These are phyloP conservation scores for Beauveria scarabaeidicola DNA, from an alignment of 2,329 filamentous ascomycete genomes.

Conservation along the genomic window DNA sequence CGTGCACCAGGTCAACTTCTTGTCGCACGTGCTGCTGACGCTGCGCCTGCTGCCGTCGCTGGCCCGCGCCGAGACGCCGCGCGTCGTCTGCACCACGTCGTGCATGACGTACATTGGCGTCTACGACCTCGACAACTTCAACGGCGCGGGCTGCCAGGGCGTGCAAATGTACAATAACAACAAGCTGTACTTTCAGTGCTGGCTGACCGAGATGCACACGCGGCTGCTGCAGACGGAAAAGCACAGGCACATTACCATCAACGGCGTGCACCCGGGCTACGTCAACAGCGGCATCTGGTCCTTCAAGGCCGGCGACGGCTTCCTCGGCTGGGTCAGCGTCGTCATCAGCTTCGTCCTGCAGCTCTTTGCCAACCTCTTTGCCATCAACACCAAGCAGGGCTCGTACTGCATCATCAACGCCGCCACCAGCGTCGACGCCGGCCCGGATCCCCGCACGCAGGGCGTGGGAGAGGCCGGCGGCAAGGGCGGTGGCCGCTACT, in stretches of 20 bases:
- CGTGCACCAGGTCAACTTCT: constrained; percentile 24
- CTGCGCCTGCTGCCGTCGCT: constrained; percentile 20
- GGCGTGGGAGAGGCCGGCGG: constrained; percentile 8
- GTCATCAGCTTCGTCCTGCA: not conserved
- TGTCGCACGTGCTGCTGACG: constrained; percentile 23
- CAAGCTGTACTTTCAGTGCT: constrained; percentile 26
- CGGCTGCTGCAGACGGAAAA: constrained; percentile 16
- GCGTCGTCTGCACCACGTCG: constrained; percentile 23
- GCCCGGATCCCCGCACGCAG: constrained; percentile 6
- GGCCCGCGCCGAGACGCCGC: constrained; percentile 16
- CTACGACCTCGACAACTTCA: constrained; percentile 20
- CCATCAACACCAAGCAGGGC: constrained; percentile 9
- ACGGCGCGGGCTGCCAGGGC: constrained; percentile 14
- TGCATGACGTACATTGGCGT: constrained; percentile 21
- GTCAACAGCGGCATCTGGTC: constrained; percentile 24
- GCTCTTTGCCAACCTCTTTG: constrained; percentile 1
- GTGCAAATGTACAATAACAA: constrained; percentile 22
- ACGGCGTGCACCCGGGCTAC: constrained; percentile 25
- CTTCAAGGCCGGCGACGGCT: constrained; percentile 8
- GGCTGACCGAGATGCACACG: constrained; percentile 22
- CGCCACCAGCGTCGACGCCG: constrained; percentile 8
- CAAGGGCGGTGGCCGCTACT: constrained; percentile 10
- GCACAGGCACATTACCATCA: constrained; percentile 21
- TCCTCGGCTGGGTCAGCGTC: constrained; percentile 2
- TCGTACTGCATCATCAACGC: constrained; percentile 11